A percentile compares a stretch with the other conserved stretches of the same genome.
These are phyloP conservation scores for Chaetomium sp. DNA, from an alignment of 2,329 filamentous ascomycete species.

Conservation along the genomic window DNA sequence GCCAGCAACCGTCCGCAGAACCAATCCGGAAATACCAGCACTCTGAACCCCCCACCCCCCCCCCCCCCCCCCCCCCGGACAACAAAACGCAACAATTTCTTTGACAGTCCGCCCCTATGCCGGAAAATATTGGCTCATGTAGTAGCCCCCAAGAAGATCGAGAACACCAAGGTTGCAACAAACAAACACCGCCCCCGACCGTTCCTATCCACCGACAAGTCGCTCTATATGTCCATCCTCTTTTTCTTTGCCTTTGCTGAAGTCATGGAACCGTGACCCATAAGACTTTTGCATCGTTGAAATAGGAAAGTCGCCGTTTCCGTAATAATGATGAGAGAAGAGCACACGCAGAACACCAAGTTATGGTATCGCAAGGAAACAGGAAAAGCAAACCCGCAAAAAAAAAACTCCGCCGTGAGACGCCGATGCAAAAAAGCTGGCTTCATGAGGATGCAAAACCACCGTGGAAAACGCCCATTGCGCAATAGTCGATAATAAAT, in stretches of 20 bases:
- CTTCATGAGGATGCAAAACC: slow-evolving; percentile 34
- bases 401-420: slow-evolving; percentile 39
- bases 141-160: slow-evolving; percentile 24
- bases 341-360: slow-evolving; percentile 22
- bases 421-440: slow-evolving; percentile 42
- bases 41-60: too few species aligned
- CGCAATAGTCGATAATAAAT: slow-evolving; percentile 27
- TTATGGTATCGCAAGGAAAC: slow-evolving; percentile 28
- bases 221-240: slow-evolving; percentile 46
- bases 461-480: slow-evolving; percentile 38
- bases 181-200: slow-evolving; percentile 1
- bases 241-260: slow-evolving; percentile 38
- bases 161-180: slow-evolving; percentile 20
- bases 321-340: slow-evolving; percentile 25
- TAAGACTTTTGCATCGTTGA: slow-evolving; percentile 35
- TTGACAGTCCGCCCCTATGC: slow-evolving; percentile 25
- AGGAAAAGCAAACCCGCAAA: slow-evolving; percentile 26
- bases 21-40: slow-evolving; percentile 18
- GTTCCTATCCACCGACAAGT: slow-evolving; percentile 23
- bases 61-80: too few species aligned
- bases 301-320: slow-evolving; percentile 30
- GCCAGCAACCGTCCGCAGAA: not conserved
- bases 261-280: slow-evolving; percentile 45
- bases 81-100: slow-evolving; percentile 24
- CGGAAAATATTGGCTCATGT: slow-evolving; percentile 26